Percentiles rank a stretch among this genome's conserved stretches.
phyloP scores from a whole-genome alignment of 306 rosid species.

The Cicer arietinum region DNA sequence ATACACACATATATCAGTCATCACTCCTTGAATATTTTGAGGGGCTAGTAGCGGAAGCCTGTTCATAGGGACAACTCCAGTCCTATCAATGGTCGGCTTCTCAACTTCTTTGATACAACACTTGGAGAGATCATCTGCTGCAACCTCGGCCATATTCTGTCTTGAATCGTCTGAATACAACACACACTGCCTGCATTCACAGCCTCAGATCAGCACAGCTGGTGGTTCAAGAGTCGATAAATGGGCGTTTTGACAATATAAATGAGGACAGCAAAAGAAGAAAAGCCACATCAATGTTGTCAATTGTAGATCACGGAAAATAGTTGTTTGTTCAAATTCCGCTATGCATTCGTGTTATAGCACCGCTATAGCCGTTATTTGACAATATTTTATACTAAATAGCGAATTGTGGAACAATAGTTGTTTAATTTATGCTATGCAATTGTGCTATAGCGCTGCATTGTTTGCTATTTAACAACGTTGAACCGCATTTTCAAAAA shows the following conservation, averaged over 20 bases:
- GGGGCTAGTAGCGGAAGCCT: conserved; percentile 82
- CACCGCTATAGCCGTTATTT: too few species aligned
- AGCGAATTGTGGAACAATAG: too few species aligned
- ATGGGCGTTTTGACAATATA: conserved; percentile 5
- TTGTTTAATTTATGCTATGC: too few species aligned
- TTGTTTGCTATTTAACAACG: too few species aligned
- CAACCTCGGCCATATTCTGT: conserved; percentile 69
- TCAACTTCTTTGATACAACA: conserved; percentile 82
- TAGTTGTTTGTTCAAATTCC: too few species aligned
- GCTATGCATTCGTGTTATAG: too few species aligned
- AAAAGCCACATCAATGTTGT: background rate
- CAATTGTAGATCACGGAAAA: too few species aligned
- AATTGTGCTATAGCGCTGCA: too few species aligned
- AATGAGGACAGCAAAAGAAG: conserved; percentile 29
- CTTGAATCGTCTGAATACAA: conserved; percentile 67
- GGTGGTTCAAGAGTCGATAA: conserved; percentile 23
- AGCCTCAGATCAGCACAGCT: conserved; percentile 44
- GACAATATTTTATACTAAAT: too few species aligned
- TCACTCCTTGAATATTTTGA: conserved; percentile 80
- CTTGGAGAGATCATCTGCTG: conserved; percentile 82
- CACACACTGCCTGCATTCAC: conserved; percentile 73
- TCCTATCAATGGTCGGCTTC: conserved; percentile 73
- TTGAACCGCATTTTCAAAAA: background rate
- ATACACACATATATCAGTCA: conserved; percentile 13
- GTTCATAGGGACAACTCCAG: conserved; percentile 56